phyloP scores from a whole-genome alignment of 495 filamentous ascomycete species.

The Hyaloscypha variabilis region DNA sequence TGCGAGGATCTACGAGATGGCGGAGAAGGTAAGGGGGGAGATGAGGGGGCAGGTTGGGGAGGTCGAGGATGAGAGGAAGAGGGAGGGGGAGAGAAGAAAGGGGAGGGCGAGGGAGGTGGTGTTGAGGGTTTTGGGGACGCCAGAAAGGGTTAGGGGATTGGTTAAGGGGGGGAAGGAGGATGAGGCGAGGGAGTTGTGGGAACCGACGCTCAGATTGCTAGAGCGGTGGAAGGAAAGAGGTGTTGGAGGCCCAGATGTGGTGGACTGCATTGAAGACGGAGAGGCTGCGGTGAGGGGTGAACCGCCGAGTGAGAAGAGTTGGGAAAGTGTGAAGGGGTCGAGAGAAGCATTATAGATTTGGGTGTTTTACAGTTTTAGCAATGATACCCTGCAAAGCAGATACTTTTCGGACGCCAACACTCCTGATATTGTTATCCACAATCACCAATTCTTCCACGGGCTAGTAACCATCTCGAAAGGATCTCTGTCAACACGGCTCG shows the following conservation, averaged over 20 bases:
- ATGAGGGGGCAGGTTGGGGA: slow-evolving; percentile 49
- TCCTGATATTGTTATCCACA: not conserved
- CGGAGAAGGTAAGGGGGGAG: slow-evolving; percentile 60
- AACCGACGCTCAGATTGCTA: slow-evolving; percentile 54
- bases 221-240: slow-evolving; percentile 53
- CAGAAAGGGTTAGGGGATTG: slow-evolving; percentile 66
- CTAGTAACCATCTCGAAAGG: slow-evolving; percentile 53
- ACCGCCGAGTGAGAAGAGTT: slow-evolving; percentile 24
- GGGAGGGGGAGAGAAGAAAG: slow-evolving; percentile 37
- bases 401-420: not conserved
- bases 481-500: slow-evolving; percentile 81
- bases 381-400: not conserved
- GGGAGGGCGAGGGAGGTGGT: slow-evolving; percentile 67
- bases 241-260: slow-evolving; percentile 50
- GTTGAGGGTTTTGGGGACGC: slow-evolving; percentile 64
- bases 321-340: slow-evolving; percentile 18
- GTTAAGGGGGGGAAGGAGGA: slow-evolving; percentile 61
- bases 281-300: slow-evolving; percentile 46
- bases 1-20: slow-evolving; percentile 78
- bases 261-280: slow-evolving; percentile 52
- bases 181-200: slow-evolving; percentile 62
- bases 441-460: slow-evolving; percentile 20
- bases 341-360: slow-evolving; percentile 1
- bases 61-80: slow-evolving; percentile 31
- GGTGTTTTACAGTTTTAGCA: not conserved